Evolutionary conservation across 139 green algal species (phyloP).

Genomic region (Desmodesmus armatus): DNA sequence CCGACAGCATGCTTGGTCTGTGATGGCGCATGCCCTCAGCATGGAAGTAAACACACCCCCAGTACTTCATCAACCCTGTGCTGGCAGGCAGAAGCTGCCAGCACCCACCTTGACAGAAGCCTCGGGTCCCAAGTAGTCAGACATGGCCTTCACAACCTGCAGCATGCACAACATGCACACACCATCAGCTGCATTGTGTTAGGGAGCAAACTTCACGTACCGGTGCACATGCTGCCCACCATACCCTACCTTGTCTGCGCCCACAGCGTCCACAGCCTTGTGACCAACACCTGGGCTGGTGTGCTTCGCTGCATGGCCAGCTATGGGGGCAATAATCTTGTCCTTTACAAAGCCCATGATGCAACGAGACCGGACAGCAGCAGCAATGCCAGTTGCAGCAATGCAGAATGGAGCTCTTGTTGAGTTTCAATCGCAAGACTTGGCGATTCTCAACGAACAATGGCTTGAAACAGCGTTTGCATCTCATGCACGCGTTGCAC

Average conservation of each 20-base stretch:
- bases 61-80: background rate
- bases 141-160: constrained; percentile 13
- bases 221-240: background rate
- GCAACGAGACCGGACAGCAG: too few species aligned
- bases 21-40: background rate
- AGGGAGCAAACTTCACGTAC: background rate
- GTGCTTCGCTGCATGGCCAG: constrained; percentile 3
- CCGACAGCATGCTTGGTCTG: too few species aligned
- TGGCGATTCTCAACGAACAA: too few species aligned
- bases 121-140: constrained; percentile 19
- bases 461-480: too few species aligned
- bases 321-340: background rate
- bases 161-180: background rate
- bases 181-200: background rate
- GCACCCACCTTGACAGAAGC: background rate
- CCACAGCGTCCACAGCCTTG: constrained; percentile 11
- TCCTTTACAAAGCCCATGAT: constrained; percentile 4
- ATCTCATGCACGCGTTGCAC: too few species aligned
- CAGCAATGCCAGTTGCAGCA: too few species aligned
- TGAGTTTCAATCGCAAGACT: too few species aligned
- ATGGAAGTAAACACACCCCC: background rate
- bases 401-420: too few species aligned
- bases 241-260: constrained; percentile 2
- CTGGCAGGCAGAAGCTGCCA: background rate
- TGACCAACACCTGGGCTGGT: background rate